phyloP scores from a whole-genome alignment of 2,329 filamentous ascomycete species.

The Hypoxylon sp. region DNA sequence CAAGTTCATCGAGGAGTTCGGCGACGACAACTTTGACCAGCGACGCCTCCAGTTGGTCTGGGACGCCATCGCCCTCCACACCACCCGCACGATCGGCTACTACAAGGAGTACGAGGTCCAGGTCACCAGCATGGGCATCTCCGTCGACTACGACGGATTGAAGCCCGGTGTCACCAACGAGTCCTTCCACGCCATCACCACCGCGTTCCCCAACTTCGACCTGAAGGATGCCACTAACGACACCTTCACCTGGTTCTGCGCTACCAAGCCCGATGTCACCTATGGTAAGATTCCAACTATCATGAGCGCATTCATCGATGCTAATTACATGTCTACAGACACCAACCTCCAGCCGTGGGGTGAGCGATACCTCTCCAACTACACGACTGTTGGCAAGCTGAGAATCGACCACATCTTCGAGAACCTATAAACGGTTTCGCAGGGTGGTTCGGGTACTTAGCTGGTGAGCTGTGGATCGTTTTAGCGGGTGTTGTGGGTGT shows the following conservation, averaged over 20 bases:
- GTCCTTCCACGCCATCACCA: constrained; percentile 29
- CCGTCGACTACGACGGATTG: constrained; percentile 37
- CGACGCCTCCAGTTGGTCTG: constrained; percentile 38
- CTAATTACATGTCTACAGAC: constrained; percentile 24
- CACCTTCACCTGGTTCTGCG: constrained; percentile 37
- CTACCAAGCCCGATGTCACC: constrained; percentile 32
- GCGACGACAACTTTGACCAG: constrained; percentile 32
- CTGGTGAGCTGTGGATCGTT: neutral
- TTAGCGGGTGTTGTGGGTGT: constrained; percentile 9
- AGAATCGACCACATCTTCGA: constrained; percentile 34
- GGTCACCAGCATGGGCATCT: constrained; percentile 36
- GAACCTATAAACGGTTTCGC: constrained; percentile 21
- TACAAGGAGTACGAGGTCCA: constrained; percentile 37
- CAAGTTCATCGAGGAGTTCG: constrained; percentile 37
- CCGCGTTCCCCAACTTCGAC: constrained; percentile 32
- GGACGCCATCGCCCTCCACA: constrained; percentile 42
- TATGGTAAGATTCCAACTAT: constrained; percentile 27
- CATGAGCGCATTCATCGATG: neutral
- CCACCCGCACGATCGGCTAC: constrained; percentile 38
- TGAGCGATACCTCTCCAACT: constrained; percentile 31
- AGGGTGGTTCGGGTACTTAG: no score
- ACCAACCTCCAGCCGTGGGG: constrained; percentile 32
- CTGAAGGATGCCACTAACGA: constrained; percentile 36
- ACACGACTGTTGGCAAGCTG: constrained; percentile 19
- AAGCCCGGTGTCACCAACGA: constrained; percentile 28